Base-by-base conservation (phyloP, 148 eudicot species). In the Salicornia ramosissima region DNA sequence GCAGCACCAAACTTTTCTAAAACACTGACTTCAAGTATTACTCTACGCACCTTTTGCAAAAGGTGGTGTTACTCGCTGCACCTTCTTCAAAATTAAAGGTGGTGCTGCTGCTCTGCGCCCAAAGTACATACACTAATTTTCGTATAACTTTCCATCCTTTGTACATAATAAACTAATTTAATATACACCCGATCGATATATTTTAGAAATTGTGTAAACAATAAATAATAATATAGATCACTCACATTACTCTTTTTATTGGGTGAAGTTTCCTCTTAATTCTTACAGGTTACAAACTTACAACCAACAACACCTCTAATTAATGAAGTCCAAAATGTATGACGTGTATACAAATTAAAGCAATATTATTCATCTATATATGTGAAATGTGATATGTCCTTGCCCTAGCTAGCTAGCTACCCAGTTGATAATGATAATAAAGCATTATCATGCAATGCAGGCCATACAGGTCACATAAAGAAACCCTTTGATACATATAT, bases 381-480 rank as follows among this genome's bases (percentile, higher is more conserved):
- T 53, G 31, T 12, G 14, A n/a, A n/a, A n/a, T n/a, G n/a, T n/a
- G n/a, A n/a, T n/a, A n/a, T n/a, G n/a, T n/a, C 36, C 29, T 72
- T 78, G 77, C 80, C 80, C 80, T 78, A 78, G 67, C 67, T 39
- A n/a, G 39, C 6, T 24, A 62, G 52, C 52, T 16, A 15, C 5
- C 6, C 16, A n/a, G n/a, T n/a, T n/a, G n/a, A n/a, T n/a, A n/a
- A 19, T 49, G 18, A 18, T 36, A 39, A 61, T 68, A 78, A 72
- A 78, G 73, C 65, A 52, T 53, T 45, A 24, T 34, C 80, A 72
- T 68, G 65, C 73, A 73, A 42, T 64, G 45, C 72, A 78, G 43
- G 43, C 72, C 72, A 77, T 68, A 63, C 50, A 63, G 50, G 30
- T 78, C 77, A 78, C 64, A 77, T 25, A 78, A 77, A 71, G 80